Conservation (phyloP, 352 stramenopile species). For the Globisporangium paroecandrum region DNA sequence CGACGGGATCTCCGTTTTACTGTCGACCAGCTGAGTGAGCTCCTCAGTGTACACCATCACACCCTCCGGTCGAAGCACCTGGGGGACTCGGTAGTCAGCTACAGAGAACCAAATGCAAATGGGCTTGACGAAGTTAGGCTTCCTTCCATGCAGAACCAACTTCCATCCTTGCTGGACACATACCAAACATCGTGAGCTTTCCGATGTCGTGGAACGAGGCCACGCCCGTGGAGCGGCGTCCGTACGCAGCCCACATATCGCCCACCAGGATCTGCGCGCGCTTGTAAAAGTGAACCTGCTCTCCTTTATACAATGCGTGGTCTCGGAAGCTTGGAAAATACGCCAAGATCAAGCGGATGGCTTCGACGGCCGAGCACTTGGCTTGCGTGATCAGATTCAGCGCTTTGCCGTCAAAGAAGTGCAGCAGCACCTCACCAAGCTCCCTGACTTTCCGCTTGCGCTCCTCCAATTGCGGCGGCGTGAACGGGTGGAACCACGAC, state of each 20-base stretch:
- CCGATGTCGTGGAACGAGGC: constrained; percentile 78
- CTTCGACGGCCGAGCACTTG: constrained; percentile 51
- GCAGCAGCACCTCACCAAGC: constrained; percentile 44
- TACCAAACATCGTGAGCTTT: constrained; percentile 88
- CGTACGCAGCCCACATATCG: constrained; percentile 87
- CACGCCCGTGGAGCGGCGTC: constrained; percentile 36
- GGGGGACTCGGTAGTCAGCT: constrained; percentile 88
- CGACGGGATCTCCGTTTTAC: constrained; percentile 50
- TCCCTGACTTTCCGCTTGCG: constrained; percentile 57
- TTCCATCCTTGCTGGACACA: background rate
- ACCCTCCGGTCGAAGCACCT: constrained; percentile 68
- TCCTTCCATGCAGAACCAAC: background rate
- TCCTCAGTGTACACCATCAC: constrained; percentile 59
- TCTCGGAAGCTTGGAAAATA: constrained; percentile 85
- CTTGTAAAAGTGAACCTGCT: constrained; percentile 89
- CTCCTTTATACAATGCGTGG: constrained; percentile 74
- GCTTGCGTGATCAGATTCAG: constrained; percentile 53
- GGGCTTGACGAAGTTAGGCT: background rate
- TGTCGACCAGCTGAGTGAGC: constrained; percentile 47
- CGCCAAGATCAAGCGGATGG: constrained; percentile 60
- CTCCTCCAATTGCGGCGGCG: constrained; percentile 57
- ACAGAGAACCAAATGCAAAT: background rate
- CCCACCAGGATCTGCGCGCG: constrained; percentile 86
- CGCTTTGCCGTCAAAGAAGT: constrained; percentile 44
- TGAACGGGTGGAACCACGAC: constrained; percentile 67